A percentile compares a stretch with the other conserved stretches of the same genome.
These are phyloP conservation scores for Ligustrum vulgare DNA, from an alignment of 257 asterid species.

Conservation along the genomic window DNA sequence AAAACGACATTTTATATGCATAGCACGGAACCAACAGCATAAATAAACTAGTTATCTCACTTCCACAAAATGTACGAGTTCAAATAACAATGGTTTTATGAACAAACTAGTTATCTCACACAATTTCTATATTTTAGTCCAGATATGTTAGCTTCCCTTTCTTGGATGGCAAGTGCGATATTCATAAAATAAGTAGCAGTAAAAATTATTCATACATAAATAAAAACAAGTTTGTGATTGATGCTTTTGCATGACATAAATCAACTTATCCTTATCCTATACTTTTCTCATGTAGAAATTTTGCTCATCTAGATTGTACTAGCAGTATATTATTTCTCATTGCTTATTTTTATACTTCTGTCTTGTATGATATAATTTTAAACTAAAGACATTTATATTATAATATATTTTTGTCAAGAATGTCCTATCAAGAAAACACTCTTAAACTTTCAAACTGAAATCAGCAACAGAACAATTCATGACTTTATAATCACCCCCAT, in stretches of 20 bases:
- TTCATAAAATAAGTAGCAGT: background rate
- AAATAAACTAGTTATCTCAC: background rate
- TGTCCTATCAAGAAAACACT: background rate
- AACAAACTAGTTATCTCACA: background rate
- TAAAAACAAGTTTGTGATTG: background rate
- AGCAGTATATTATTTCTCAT: background rate
- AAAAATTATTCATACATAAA: background rate
- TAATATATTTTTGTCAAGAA: background rate
- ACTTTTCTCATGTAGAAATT: background rate
- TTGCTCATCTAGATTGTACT: background rate
- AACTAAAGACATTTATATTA: background rate
- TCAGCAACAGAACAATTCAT: background rate
- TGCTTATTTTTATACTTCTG: background rate
- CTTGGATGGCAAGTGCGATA: background rate
- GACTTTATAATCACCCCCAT: background rate
- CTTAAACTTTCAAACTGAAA: background rate
- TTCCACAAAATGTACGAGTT: background rate
- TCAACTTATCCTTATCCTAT: background rate
- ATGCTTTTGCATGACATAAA: background rate
- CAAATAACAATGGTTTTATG: background rate
- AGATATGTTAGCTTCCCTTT: background rate
- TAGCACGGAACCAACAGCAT: background rate
- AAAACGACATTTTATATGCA: conserved; percentile 2
- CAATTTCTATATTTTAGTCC: background rate
- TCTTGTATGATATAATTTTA: background rate